Percentiles rank a stretch among this genome's conserved stretches.
These are phyloP conservation scores for Gastroboletus turbinatus DNA, from an alignment of 1,284 basidiomycete species.

Conservation along the genomic window DNA sequence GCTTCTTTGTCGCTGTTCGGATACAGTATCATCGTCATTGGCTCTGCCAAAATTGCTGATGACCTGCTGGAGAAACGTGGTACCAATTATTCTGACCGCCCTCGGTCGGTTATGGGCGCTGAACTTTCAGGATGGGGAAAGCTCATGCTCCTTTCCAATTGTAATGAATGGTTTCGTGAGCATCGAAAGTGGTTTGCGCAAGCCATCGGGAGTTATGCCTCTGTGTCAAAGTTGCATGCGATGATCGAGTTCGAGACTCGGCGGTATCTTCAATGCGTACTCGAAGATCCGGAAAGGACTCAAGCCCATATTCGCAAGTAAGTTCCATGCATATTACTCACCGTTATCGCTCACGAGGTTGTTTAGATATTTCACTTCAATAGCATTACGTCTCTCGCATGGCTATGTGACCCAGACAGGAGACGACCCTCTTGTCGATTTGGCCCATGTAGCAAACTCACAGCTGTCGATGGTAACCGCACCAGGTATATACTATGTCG, in stretches of 20 bases:
- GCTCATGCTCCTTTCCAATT: constrained; percentile 26
- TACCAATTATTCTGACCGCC: constrained; percentile 24
- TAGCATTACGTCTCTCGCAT: constrained; percentile 21
- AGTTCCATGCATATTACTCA: background rate
- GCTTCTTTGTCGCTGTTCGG: constrained; percentile 16
- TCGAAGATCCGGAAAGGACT: constrained; percentile 8
- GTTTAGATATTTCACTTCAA: constrained; percentile 17
- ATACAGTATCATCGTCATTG: constrained; percentile 17
- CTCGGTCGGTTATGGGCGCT: constrained; percentile 25
- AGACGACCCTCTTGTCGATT: constrained; percentile 20
- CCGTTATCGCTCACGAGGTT: background rate
- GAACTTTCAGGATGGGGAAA: constrained; percentile 31
- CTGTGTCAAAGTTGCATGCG: constrained; percentile 12
- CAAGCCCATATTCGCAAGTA: constrained; percentile 21
- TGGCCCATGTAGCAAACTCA: constrained; percentile 18
- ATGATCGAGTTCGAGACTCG: constrained; percentile 27
- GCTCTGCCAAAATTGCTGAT: constrained; percentile 21
- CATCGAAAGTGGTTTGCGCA: constrained; percentile 32
- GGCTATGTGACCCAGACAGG: constrained; percentile 18
- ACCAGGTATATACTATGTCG: constrained; percentile 17
- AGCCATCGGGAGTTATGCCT: constrained; percentile 25
- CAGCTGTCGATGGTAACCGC: constrained; percentile 16
- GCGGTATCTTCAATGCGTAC: constrained; percentile 11
- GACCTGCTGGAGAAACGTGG: constrained; percentile 27
- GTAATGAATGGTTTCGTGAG: constrained; percentile 21